phyloP scores from a whole-genome alignment of 208 protist genomes.

The Wallacemonas sp. region DNA sequence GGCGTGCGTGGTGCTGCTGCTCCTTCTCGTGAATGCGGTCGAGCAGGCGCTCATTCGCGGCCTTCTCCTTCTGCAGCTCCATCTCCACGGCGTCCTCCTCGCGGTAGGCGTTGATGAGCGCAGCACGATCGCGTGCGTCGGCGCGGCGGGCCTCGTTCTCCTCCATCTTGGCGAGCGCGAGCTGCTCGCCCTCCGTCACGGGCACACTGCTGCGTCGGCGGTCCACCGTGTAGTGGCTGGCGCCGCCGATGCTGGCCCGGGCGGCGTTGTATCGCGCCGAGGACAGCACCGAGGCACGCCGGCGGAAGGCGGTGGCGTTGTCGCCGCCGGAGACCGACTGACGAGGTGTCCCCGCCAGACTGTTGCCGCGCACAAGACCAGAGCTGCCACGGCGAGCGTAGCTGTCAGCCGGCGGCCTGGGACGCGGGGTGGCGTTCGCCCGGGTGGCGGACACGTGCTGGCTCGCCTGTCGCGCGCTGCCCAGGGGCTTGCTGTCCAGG shows the following conservation, averaged over 20 bases:
- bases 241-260: constrained; percentile 40
- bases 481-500: constrained; percentile 10
- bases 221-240: constrained; percentile 23
- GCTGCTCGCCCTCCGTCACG: constrained; percentile 49
- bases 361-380: constrained; percentile 10
- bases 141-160: constrained; percentile 54
- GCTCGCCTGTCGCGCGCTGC: not conserved
- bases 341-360: not conserved
- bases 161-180: constrained; percentile 59
- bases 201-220: not conserved
- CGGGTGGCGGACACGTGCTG: not conserved
- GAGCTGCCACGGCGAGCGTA: constrained; percentile 11
- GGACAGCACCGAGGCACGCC: constrained; percentile 41
- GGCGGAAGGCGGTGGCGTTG: constrained; percentile 20
- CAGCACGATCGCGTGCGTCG: constrained; percentile 37
- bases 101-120: constrained; percentile 30
- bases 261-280: constrained; percentile 36
- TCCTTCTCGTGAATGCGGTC: constrained; percentile 25
- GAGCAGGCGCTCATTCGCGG: constrained; percentile 26
- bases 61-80: constrained; percentile 50
- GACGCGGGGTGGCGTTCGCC: not conserved
- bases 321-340: constrained; percentile 14
- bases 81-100: constrained; percentile 32
- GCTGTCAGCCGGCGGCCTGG: not conserved
- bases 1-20: constrained; percentile 28